Evolutionary conservation across 257 asterid species (phyloP).

Genomic region (Anisodus tanguticus): DNA sequence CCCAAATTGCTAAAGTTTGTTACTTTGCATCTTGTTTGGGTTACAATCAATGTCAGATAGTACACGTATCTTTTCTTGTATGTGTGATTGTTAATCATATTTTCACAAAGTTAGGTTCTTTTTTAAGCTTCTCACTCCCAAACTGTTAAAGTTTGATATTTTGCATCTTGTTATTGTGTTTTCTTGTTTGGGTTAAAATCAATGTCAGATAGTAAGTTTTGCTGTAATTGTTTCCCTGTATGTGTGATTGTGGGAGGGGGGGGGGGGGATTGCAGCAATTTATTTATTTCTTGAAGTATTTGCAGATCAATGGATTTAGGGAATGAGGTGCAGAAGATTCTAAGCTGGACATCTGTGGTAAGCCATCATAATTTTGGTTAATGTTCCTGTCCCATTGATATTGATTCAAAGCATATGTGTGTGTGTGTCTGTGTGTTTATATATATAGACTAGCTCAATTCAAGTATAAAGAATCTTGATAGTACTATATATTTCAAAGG

Average conservation of each 20-base stretch:
- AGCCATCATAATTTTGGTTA: constrained; percentile 22
- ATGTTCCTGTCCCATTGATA: not conserved
- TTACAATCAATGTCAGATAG: not conserved
- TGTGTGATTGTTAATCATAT: no score
- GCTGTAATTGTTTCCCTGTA: constrained; percentile 1
- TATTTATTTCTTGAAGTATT: not conserved
- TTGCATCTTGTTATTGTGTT: not conserved
- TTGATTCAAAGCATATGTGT: not conserved
- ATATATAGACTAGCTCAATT: not conserved
- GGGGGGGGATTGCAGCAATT: not conserved
- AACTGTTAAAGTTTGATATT: constrained; percentile 25
- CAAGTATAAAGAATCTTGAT: not conserved
- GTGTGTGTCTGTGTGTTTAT: no score
- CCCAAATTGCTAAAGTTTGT: constrained; percentile 27
- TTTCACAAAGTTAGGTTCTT: not conserved
- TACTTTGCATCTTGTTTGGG: not conserved
- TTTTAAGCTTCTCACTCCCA: constrained; percentile 26
- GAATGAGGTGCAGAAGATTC: constrained; percentile 38
- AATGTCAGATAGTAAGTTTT: constrained; percentile 29
- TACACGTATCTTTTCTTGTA: no score
- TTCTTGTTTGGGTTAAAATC: constrained; percentile 18
- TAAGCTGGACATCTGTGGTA: constrained; percentile 38
- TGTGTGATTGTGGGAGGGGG: not conserved
- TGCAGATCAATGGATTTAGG: constrained; percentile 45
- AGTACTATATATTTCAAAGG: not conserved